These are phyloP conservation scores for Grigorovia jiainica DNA, from an alignment of 805 yeast species.

Conservation along the genomic window DNA sequence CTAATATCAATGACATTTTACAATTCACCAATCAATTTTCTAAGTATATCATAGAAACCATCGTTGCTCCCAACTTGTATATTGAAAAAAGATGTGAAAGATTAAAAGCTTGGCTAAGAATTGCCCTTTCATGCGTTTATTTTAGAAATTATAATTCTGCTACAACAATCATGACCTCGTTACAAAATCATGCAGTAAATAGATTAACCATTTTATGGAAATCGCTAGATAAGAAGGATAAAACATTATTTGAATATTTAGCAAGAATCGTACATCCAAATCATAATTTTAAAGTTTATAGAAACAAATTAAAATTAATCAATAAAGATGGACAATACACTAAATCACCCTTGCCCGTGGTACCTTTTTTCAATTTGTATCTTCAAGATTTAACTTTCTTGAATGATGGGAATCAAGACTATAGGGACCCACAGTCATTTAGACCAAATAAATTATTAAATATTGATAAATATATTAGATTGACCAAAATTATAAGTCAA, in stretches of 20 bases:
- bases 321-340: conserved; percentile 30
- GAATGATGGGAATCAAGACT: conserved; percentile 72
- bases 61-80: conserved; percentile 42
- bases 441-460: conserved; percentile 46
- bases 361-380: conserved; percentile 67
- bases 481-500: conserved; percentile 56
- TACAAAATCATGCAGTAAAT: conserved; percentile 64
- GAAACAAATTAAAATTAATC: conserved; percentile 51
- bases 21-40: conserved; percentile 64
- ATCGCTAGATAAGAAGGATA: conserved; percentile 47
- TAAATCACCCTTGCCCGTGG: conserved; percentile 44
- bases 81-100: conserved; percentile 43
- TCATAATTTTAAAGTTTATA: conserved; percentile 60
- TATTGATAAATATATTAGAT: conserved; percentile 62
- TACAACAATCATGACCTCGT: conserved; percentile 68
- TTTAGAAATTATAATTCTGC: conserved; percentile 69
- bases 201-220: conserved; percentile 55
- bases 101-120: conserved; percentile 61
- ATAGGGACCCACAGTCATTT: conserved; percentile 47
- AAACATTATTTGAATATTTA: conserved; percentile 52
- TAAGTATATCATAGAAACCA: conserved; percentile 62
- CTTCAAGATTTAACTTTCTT: conserved; percentile 73
- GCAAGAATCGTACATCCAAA: conserved; percentile 65
- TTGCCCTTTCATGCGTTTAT: conserved; percentile 63
- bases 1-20: conserved; percentile 52